phyloP scores from a whole-genome alignment of 768 basidiomycete species.

The Boletus edulis region DNA sequence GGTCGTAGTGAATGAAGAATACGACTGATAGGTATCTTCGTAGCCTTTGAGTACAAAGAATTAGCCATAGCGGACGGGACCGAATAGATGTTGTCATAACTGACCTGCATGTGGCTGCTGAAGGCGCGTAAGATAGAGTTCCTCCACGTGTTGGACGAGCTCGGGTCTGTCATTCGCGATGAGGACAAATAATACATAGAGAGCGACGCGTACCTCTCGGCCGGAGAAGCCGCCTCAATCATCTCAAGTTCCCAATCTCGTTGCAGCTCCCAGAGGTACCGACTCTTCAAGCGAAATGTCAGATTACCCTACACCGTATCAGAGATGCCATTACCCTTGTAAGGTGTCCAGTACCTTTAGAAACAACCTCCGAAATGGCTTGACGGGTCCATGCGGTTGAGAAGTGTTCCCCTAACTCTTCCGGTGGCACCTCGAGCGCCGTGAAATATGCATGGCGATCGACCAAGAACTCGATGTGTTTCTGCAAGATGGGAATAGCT shows the following conservation, averaged over 20 bases:
- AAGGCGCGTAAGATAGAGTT: conserved; percentile 63
- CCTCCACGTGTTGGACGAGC: conserved; percentile 52
- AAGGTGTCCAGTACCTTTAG: conserved; percentile 59
- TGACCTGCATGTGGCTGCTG: conserved; percentile 74
- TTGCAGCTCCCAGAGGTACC: conserved; percentile 66
- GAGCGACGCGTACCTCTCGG: conserved; percentile 43
- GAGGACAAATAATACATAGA: not conserved
- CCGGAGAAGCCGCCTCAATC: conserved; percentile 46
- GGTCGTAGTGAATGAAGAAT: conserved; percentile 86
- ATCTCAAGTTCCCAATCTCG: conserved; percentile 73
- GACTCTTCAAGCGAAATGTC: conserved; percentile 47
- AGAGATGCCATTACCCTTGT: conserved; percentile 46
- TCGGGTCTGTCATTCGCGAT: conserved; percentile 32
- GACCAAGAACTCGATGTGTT: conserved; percentile 62
- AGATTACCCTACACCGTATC: conserved; percentile 8
- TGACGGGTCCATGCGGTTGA: conserved; percentile 59
- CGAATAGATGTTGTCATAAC: conserved; percentile 3
- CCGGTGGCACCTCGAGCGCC: conserved; percentile 40
- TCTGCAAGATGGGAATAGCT: conserved; percentile 76
- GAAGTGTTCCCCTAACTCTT: conserved; percentile 57
- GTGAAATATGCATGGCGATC: conserved; percentile 36
- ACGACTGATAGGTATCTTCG: conserved; percentile 79
- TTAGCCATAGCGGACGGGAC: not conserved
- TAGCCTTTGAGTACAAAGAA: conserved; percentile 47
- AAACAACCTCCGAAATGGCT: conserved; percentile 51